Base-by-base conservation (phyloP, 2,329 filamentous ascomycete genomes). In the Leptographium lundbergii region DNA sequence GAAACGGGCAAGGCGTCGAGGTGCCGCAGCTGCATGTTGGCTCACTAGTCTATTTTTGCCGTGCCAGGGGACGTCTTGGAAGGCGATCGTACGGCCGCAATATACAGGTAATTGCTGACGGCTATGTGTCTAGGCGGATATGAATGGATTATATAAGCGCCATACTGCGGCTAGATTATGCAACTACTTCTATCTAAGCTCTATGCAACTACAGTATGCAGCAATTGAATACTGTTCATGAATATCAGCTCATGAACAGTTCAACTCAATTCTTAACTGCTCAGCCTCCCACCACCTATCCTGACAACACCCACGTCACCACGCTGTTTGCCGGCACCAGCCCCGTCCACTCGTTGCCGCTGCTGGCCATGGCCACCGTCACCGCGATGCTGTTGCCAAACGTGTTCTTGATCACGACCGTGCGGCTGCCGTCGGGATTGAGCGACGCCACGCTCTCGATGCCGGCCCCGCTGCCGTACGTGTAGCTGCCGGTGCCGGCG, bases 381-480 rank as follows among this genome's bases (percentile, higher is more conserved):
- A 78, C 67, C 58, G 75, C 77, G 39, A 77, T 61, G 52, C 77
- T 74, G 32, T 77, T 74, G 24, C 65, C 65, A 60, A 76, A 77
- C 7, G 70, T 74, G 65, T 79, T 79, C 66, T 76, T 72, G 51
- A 77, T 71, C 14, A 78, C 73, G 2, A 79, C 72, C 0, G 74
- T 73, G 14, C 72, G 68, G 14, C 72, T 71, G 2, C 73, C 72
- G 63, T 79, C 76, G 0, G 75, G 74, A 63, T 78, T 79, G 59
- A 73, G 55, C 9, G 74, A 71, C 0, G 75, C 75, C n/a, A 78
- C 74, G 19, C 71, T 73, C 67, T 78, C 71, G 52, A 78, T 56
- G 13, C 72, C 73, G 0, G 67, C 64, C 59, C 70, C 70, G 58
- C 70, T 69, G 9, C 64, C 65, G 61, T 74, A 77, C 32, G 72